Base-by-base conservation (phyloP, 2,329 filamentous ascomycete genomes). In the Purpureocillium lavendulum region DNA sequence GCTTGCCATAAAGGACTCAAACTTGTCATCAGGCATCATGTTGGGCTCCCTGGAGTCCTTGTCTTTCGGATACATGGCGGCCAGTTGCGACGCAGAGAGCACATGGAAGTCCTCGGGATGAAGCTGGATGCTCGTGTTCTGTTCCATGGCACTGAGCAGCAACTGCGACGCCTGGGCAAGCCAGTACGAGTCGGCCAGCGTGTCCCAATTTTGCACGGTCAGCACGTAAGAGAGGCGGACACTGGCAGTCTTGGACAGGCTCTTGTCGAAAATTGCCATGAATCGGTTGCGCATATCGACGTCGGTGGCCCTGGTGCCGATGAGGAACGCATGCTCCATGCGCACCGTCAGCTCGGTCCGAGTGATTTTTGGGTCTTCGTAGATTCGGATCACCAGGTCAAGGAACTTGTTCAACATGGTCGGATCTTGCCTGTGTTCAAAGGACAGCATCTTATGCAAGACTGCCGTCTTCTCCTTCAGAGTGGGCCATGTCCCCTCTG, bases 381-480 rank as follows among this genome's bases (percentile, higher is more conserved):
- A 99, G 43, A 99, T 96, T 36, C 89, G 82, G 50, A 98, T 94
- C 18, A 99, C 92, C 18, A 99, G 77, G 48, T 97, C 86, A 42
- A 98, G 71, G 66, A 97, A 99, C 56, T 90, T 90, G 49, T 83
- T 88, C 41, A 98, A 71, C 66, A 98, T 82, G 1, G 83, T 87
- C 26, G 82, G 77, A 56, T 97, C 90, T 21, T 75, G 66, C 30
- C 92, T 77, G 41, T 86, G 80, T 62, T 99, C 92, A 50, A 98
- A 98, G 0, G 89, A 82, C 13, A 97, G 69, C 92, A 99, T 99
- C 66, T 98, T 99, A 53, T 94, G 89, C n/a, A 99, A 67, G 1
- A 99, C 92, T 1, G 94, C 94, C 1, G 90, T 97, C 69, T 98
- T 98, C 64, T 98, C 94, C 61, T 99, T 99, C 2, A 98, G 73